These are phyloP conservation scores for Calonectria pseudoreteaudii DNA, from an alignment of 2,329 filamentous ascomycete species.

Conservation along the genomic window DNA sequence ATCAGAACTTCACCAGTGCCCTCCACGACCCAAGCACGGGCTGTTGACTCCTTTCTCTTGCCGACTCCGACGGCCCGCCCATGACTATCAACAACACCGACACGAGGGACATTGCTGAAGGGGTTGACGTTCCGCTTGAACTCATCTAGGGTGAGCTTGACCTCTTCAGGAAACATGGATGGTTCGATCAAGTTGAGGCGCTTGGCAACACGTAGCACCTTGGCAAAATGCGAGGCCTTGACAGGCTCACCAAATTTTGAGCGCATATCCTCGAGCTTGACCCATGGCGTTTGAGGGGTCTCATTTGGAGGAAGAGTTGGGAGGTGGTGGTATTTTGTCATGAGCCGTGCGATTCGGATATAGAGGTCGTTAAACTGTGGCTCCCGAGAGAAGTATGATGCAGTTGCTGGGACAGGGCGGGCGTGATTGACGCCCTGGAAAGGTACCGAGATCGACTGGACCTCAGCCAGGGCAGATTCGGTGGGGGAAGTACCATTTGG, in stretches of 20 bases:
- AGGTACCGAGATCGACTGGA: conserved; percentile 39
- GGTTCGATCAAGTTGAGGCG: conserved; percentile 89
- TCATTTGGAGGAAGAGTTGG: conserved; percentile 75
- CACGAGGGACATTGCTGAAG: conserved; percentile 71
- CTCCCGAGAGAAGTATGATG: conserved; percentile 94
- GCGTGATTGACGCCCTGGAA: conserved; percentile 61
- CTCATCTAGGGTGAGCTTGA: conserved; percentile 71
- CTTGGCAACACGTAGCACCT: conserved; percentile 80
- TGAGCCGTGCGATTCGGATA: conserved; percentile 77
- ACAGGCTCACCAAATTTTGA: conserved; percentile 77
- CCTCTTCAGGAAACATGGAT: conserved; percentile 76
- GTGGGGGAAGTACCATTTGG: conserved; percentile 25
- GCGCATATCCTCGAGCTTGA: conserved; percentile 81
- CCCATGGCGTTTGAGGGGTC: conserved; percentile 83
- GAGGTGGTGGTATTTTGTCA: conserved; percentile 78
- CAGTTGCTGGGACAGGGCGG: conserved; percentile 84
- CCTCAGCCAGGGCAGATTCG: conserved; percentile 34
- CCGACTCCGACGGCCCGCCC: conserved; percentile 86
- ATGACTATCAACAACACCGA: conserved; percentile 77
- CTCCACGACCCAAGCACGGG: conserved; percentile 89
- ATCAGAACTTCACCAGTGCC: conserved; percentile 90
- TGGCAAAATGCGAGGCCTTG: conserved; percentile 81
- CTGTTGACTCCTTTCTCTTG: conserved; percentile 87
- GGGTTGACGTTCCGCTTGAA: conserved; percentile 84
- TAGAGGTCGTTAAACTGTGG: conserved; percentile 89